phyloP scores from a whole-genome alignment of 2,329 filamentous ascomycete genomes.

The Blastomyces parvus region DNA sequence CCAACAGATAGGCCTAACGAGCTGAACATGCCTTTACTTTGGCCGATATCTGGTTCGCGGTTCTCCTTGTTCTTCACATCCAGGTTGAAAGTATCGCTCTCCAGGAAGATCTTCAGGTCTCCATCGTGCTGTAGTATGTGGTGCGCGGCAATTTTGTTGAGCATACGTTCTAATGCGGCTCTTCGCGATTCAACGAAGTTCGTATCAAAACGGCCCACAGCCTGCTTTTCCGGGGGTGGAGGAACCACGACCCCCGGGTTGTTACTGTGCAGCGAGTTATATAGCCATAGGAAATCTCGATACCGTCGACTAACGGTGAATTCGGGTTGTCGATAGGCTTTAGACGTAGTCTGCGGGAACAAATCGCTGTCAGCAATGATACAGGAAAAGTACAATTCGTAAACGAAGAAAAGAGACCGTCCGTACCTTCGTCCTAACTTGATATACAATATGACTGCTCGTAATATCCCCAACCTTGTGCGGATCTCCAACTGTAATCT shows the following conservation, averaged over 20 bases:
- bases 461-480: constrained; percentile 97
- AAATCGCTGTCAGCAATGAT: constrained; percentile 3
- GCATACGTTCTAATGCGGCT: constrained; percentile 89
- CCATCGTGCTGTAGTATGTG: constrained; percentile 84
- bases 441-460: constrained; percentile 95
- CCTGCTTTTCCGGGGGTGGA: constrained; percentile 94
- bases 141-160: constrained; percentile 89
- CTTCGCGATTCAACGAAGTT: constrained; percentile 93
- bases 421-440: constrained; percentile 77
- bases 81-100: constrained; percentile 90
- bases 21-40: constrained; percentile 89
- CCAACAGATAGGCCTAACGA: constrained; percentile 72
- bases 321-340: constrained; percentile 85
- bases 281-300: constrained; percentile 95
- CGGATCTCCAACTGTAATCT: constrained; percentile 87
- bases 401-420: neutral
- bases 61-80: constrained; percentile 98
- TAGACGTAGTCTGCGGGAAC: constrained; percentile 67
- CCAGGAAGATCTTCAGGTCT: constrained; percentile 90
- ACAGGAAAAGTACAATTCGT: neutral
- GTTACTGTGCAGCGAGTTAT: constrained; percentile 86
- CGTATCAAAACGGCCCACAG: constrained; percentile 86
- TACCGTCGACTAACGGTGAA: constrained; percentile 92
- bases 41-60: constrained; percentile 71
- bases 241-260: constrained; percentile 93